Evolutionary conservation across 2,329 filamentous ascomycete genomes (phyloP).

Genomic region (Sporothrix variecibatus): DNA sequence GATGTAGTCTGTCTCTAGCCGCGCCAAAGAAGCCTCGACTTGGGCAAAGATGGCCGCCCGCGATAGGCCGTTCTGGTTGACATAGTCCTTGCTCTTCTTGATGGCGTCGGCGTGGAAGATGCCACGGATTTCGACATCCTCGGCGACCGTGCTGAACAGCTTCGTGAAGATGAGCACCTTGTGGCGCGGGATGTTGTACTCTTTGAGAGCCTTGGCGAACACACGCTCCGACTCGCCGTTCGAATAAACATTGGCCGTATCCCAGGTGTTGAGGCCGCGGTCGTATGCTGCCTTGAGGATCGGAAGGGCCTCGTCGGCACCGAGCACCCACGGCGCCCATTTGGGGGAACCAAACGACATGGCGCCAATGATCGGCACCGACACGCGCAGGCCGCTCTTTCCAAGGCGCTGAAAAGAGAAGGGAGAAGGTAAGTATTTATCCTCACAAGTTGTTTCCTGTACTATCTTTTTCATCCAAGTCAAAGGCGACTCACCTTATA

Average conservation of each 20-base stretch:
- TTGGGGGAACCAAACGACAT: conserved; percentile 53
- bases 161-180: conserved; percentile 63
- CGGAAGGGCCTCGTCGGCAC: conserved; percentile 48
- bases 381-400: conserved; percentile 56
- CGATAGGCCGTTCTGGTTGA: conserved; percentile 48
- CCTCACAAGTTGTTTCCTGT: not conserved
- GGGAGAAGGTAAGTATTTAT: not conserved
- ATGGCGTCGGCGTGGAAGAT: conserved; percentile 23
- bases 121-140: conserved; percentile 41
- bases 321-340: conserved; percentile 52
- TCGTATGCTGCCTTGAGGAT: conserved; percentile 64
- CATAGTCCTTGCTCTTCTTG: conserved; percentile 36
- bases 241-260: conserved; percentile 57
- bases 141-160: conserved; percentile 52
- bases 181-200: conserved; percentile 57
- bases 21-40: conserved; percentile 58
- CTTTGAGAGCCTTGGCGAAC: conserved; percentile 59
- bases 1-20: conserved; percentile 55
- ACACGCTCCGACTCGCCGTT: conserved; percentile 57
- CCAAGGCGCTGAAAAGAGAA: conserved; percentile 41
- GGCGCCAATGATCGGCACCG: conserved; percentile 55
- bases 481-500: conserved; percentile 18
- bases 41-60: conserved; percentile 65
- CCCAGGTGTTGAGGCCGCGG: conserved; percentile 59
- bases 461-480: not conserved